A percentile compares a stretch with the other conserved stretches of the same genome.
Conservation (phyloP, 2,329 filamentous ascomycete genomes). For the Fusarium sp. region DNA sequence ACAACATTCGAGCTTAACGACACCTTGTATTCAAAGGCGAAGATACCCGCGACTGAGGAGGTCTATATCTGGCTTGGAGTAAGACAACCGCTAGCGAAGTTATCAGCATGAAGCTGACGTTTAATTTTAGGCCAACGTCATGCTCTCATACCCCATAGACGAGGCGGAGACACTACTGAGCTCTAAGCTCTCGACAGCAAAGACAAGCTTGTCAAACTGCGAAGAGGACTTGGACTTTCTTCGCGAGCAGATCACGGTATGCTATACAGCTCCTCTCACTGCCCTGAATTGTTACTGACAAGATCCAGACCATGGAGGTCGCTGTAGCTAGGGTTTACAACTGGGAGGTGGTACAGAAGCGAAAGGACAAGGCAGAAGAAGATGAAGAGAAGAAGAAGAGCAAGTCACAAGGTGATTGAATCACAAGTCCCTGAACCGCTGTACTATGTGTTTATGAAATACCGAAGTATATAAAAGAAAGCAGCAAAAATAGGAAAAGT, state of each 20-base stretch:
- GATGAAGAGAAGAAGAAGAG: conserved; percentile 57
- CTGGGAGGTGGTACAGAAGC: conserved; percentile 96
- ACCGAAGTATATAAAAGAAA: conserved; percentile 21
- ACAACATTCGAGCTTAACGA: conserved; percentile 97
- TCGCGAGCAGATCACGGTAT: conserved; percentile 93
- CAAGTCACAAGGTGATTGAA: conserved; percentile 46
- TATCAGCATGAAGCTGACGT: conserved; percentile 40
- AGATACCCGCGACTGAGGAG: conserved; percentile 84
- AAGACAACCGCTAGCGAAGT: conserved; percentile 36
- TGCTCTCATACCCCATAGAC: conserved; percentile 91
- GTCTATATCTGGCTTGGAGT: conserved; percentile 98
- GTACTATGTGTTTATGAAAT: conserved; percentile 30
- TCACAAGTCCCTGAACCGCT: conserved; percentile 7
- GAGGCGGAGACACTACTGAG: conserved; percentile 85
- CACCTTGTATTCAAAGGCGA: conserved; percentile 90
- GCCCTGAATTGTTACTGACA: conserved; percentile 1
- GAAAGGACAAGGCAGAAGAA: conserved; percentile 84
- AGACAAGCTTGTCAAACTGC: conserved; percentile 84
- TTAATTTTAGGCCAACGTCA: conserved; percentile 82
- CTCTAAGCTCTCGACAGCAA: conserved; percentile 82
- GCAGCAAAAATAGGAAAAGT: conserved; percentile 23
- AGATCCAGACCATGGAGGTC: conserved; percentile 88
- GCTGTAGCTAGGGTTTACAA: conserved; percentile 98
- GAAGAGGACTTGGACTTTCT: conserved; percentile 97
- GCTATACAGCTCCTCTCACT: conserved; percentile 45